Evolutionary conservation across 805 yeast genomes (phyloP), one percentile per base, ranked within the genome.

Genomic region (Saccharomycopsis synnaedendra): DNA sequence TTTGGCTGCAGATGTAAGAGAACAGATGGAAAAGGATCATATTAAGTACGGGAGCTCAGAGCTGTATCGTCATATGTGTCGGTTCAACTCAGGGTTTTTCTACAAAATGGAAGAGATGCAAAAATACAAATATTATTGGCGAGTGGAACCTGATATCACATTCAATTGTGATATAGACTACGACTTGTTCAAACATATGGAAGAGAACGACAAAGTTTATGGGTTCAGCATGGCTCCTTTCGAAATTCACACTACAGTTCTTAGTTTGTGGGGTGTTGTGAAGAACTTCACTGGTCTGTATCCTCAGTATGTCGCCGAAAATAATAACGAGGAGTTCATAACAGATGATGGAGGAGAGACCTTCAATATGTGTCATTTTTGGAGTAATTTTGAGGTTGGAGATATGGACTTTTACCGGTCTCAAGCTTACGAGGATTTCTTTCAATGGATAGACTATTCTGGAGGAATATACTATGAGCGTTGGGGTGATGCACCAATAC

Each of bases 61-160:
- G 52, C 67, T 74, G 9, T 78, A 78, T 56, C 58, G 82, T 45
- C 76, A 75, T 58, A 78, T 78, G 84, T 84, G 94, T 61, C 78
- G 87, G 42, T 84, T 78, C 64, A 82, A 82, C 62, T 71, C 82
- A 5, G 93, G 93, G 1, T 66, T 65, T 50, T 78, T 76, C 56
- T 77, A 69, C 60, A 67, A 67, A 42, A 67, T 76, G 51, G 67
- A 69, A 32, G 65, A 67, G 40, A 55, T 78, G 46, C 47, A 62
- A 29, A 56, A 69, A 32, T 76, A 73, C 57, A 76, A 71, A 42
- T 78, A 78, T 67, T 74, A 74, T 49, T 77, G 79, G 69, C 60
- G 84, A 55, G 79, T 78, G 5, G 84, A 78, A 54, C 82, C 82
- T 1, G 75, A 74, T 43, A 74, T 77, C 28, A 68, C 68, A 53